These are phyloP conservation scores for Rhodotorula graminis DNA, from an alignment of 768 basidiomycete species.

Conservation along the genomic window DNA sequence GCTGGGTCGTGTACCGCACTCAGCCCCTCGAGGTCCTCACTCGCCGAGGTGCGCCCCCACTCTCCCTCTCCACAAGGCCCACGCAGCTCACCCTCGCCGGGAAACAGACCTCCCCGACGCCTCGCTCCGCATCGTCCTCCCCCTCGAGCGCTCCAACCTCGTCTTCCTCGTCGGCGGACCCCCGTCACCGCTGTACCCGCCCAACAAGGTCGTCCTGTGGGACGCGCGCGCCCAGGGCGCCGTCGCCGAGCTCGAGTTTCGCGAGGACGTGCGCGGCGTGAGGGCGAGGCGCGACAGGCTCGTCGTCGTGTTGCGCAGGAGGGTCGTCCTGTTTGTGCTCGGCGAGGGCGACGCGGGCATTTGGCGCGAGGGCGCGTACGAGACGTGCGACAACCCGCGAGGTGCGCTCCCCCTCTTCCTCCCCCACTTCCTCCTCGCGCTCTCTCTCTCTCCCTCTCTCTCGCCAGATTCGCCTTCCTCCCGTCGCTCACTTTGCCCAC, in stretches of 20 bases:
- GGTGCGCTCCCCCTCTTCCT: conserved; percentile 53
- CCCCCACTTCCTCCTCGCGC: background rate
- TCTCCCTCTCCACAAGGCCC: too few species aligned
- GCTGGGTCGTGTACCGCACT: conserved; percentile 32
- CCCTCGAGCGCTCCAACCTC: conserved; percentile 73
- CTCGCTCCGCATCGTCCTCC: conserved; percentile 48
- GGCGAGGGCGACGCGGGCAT: conserved; percentile 54
- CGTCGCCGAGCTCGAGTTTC: conserved; percentile 82
- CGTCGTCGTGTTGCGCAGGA: conserved; percentile 48
- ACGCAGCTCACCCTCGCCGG: accelerated
- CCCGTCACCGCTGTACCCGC: conserved; percentile 78
- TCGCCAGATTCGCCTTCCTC: too few species aligned
- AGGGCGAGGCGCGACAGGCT: conserved; percentile 38
- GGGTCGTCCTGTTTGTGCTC: conserved; percentile 73
- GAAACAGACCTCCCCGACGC: conserved; percentile 32
- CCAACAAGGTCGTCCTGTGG: conserved; percentile 88
- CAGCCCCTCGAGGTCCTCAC: conserved; percentile 17
- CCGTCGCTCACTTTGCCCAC: conserved; percentile 35
- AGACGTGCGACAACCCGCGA: conserved; percentile 78
- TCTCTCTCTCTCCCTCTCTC: background rate
- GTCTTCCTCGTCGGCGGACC: conserved; percentile 84
- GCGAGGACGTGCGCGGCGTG: conserved; percentile 52
- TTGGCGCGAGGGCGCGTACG: conserved; percentile 67
- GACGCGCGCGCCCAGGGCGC: conserved; percentile 67
- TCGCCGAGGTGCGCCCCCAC: conserved; percentile 7